A percentile compares a stretch with the other conserved stretches of the same genome.
Evolutionary conservation across 805 yeast species (phyloP).

Genomic region (Priceomyces castillae): DNA sequence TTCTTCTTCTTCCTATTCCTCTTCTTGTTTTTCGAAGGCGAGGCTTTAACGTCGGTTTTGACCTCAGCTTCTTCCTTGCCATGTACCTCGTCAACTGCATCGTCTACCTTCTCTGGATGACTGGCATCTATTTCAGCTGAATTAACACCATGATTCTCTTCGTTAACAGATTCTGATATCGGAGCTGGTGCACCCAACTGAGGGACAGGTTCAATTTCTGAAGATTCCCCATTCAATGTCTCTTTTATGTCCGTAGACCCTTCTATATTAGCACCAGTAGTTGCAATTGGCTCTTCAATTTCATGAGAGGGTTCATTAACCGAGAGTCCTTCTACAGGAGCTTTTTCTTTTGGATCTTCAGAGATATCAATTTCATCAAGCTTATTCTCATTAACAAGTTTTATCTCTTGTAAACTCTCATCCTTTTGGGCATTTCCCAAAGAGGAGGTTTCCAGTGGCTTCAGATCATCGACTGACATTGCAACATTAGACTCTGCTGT

Average conservation of each 20-base stretch:
- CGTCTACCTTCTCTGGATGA: constrained; percentile 1
- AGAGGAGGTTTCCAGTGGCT: neutral
- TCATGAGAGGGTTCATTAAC: neutral
- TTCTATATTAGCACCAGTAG: neutral
- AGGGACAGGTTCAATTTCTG: constrained; percentile 2
- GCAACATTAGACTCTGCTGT: neutral
- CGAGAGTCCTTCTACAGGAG: neutral
- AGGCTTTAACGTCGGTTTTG: neutral
- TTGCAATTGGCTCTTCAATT: neutral
- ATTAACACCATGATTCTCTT: neutral
- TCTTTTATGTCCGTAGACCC: neutral
- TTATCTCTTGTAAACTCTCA: neutral
- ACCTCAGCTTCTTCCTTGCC: neutral
- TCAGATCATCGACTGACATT: neutral
- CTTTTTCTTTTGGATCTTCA: neutral
- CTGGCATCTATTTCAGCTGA: neutral
- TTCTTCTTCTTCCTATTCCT: constrained; percentile 21
- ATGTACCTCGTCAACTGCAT: constrained; percentile 5
- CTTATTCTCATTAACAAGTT: too few species aligned
- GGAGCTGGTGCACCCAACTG: constrained; percentile 1
- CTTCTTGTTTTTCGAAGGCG: constrained; percentile 1
- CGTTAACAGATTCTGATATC: neutral
- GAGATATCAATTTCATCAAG: neutral
- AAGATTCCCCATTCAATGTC: neutral
- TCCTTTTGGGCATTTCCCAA: neutral